Conservation (phyloP, 257 asterid species). For the Scutellaria barbata region DNA sequence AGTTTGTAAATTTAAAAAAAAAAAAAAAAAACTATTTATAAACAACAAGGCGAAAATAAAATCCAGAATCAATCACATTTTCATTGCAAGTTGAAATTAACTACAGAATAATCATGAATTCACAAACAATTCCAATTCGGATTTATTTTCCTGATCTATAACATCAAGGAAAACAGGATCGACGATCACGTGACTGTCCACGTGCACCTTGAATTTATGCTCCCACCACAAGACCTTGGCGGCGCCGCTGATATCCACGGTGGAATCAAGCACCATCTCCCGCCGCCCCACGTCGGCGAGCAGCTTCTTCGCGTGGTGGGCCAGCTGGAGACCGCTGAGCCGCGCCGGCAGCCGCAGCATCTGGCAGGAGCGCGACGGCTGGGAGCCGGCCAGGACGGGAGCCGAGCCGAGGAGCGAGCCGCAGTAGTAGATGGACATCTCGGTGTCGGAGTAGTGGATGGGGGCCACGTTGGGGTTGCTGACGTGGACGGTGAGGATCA, state of each 20-base stretch:
- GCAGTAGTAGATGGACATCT: slow-evolving; percentile 75
- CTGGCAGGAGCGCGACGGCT: slow-evolving; percentile 88
- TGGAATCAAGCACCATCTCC: slow-evolving; percentile 87
- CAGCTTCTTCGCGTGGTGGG: slow-evolving; percentile 69
- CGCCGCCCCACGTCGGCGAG: slow-evolving; percentile 70
- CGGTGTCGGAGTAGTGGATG: slow-evolving; percentile 69
- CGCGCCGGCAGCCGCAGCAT: slow-evolving; percentile 85
- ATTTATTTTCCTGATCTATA: slow-evolving; percentile 76
- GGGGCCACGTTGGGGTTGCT: slow-evolving; percentile 86
- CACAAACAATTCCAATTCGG: slow-evolving; percentile 60
- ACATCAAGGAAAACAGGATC: slow-evolving; percentile 89
- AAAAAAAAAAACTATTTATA: no score
- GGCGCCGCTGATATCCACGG: slow-evolving; percentile 74
- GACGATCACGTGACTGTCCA: slow-evolving; percentile 92
- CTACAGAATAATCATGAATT: not conserved
- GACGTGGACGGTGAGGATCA: slow-evolving; percentile 87
- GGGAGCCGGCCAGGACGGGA: slow-evolving; percentile 74
- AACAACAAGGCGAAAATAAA: no score
- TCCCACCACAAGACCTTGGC: slow-evolving; percentile 94
- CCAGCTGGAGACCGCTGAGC: slow-evolving; percentile 76
- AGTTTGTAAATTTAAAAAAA: no score
- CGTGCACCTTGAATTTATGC: slow-evolving; percentile 80
- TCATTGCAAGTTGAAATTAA: no score
- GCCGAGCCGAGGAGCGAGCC: slow-evolving; percentile 90
- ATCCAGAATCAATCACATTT: no score